Base-by-base conservation (phyloP, 2,329 filamentous ascomycete species). In the Claviceps spartinae region DNA sequence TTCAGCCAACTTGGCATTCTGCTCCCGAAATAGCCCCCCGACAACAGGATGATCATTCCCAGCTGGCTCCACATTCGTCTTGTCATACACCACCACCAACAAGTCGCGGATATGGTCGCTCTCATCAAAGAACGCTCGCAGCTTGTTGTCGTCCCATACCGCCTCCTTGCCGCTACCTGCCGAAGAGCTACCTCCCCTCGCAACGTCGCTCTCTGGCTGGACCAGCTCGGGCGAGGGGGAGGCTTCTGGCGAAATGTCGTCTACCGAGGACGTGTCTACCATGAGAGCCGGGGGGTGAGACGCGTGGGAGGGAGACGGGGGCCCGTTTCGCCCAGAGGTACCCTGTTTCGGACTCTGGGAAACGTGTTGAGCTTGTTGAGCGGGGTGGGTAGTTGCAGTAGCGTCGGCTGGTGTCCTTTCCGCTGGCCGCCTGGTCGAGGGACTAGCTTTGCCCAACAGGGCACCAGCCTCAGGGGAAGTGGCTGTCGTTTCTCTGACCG, bases 51-150 rank as follows among this genome's bases (percentile, higher is more conserved):
- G 90, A 53, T 95, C 88, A n/a, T 79, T 77, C 1, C 85, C 81
- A 7, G 85, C 86, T 18, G 88, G 86, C 43, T 82, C 78, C 16
- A 94, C 82, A 54, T 90, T 86, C 14, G 82, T 86, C 65, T 90
- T 95, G 68, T 97, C 90, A 63, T 95, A 90, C 30, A 98, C 88
- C 55, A 98, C 86, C 40, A 90, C 78, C 49, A 97, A 76, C 64
- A 97, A 78, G 64, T 98, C 91, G 49, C 88, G 81, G 58, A 98
- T 88, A 56, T 95, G 88, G 37, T 83, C 83, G 55, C 88, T 82
- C 59, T 93, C 88, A 58, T 97, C 91, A 61, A 97, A 85, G 69
- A 96, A 98, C 14, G 86, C 84, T 54, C 88, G 82, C 30, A 98
- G 77, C 60, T 82, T 87, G 52, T 82, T 76, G 66, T 97, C 91